Conservation (phyloP, 805 yeast species). For the Lipomyces oligophaga region DNA sequence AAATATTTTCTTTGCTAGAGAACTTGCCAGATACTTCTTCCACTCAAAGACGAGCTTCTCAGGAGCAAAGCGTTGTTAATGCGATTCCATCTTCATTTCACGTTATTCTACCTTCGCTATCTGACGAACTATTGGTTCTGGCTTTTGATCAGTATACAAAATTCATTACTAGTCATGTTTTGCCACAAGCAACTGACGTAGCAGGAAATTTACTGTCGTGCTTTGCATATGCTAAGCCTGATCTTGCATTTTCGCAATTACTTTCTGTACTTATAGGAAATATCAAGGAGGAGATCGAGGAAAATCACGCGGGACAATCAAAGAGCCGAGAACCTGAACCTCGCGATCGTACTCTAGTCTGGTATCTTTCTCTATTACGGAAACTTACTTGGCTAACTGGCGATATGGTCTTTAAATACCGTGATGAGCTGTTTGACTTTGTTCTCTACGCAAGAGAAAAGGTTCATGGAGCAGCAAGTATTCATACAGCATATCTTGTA, state of each 20-base stretch:
- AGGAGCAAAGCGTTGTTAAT: conserved; percentile 49
- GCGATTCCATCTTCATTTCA: conserved; percentile 40
- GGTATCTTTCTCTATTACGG: conserved; percentile 66
- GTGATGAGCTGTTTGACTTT: conserved; percentile 47
- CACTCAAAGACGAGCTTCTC: conserved; percentile 38
- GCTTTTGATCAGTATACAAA: conserved; percentile 39
- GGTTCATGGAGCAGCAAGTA: conserved; percentile 63
- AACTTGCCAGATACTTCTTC: conserved; percentile 58
- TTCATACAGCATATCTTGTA: conserved; percentile 58
- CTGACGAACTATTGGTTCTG: conserved; percentile 33
- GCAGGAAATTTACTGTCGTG: conserved; percentile 71
- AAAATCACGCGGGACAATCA: conserved; percentile 80
- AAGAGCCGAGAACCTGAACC: conserved; percentile 61
- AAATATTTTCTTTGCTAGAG: conserved; percentile 62
- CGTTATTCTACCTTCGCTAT: conserved; percentile 36
- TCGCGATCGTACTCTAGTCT: conserved; percentile 71
- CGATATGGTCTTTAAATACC: conserved; percentile 44
- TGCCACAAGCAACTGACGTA: conserved; percentile 57
- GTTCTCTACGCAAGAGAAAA: conserved; percentile 43
- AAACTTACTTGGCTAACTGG: conserved; percentile 70
- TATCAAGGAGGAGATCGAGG: conserved; percentile 62
- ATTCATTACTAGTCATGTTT: conserved; percentile 57
- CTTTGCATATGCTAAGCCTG: conserved; percentile 62
- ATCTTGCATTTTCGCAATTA: conserved; percentile 44
- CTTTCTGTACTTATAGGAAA: conserved; percentile 47